These are phyloP conservation scores for Multifurca ochricompacta DNA, from an alignment of 768 basidiomycete genomes.

Conservation along the genomic window DNA sequence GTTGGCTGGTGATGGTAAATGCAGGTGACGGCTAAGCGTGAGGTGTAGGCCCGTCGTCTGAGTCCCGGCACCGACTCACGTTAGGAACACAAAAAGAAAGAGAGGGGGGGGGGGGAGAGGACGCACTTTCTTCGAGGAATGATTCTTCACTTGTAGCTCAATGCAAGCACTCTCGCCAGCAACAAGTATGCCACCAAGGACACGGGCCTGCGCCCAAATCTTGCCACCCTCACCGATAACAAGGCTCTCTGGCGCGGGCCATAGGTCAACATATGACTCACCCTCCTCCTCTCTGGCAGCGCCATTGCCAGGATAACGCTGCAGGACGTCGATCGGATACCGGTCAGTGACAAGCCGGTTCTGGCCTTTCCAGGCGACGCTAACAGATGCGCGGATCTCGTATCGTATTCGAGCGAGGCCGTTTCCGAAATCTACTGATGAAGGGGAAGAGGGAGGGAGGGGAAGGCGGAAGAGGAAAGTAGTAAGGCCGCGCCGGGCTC, in stretches of 20 bases:
- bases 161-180: slow-evolving; percentile 66
- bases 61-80: not conserved
- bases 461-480: slow-evolving; percentile 79
- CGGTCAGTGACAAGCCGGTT: slow-evolving; percentile 57
- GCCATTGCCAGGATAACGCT: slow-evolving; percentile 24
- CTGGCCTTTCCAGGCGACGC: slow-evolving; percentile 70
- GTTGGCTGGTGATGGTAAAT: slow-evolving; percentile 36
- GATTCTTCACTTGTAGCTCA: slow-evolving; percentile 75
- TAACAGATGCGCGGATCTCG: slow-evolving; percentile 64
- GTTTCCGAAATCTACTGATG: slow-evolving; percentile 62
- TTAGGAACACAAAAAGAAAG: not conserved
- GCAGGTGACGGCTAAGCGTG: slow-evolving; percentile 51
- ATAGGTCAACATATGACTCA: slow-evolving; percentile 14
- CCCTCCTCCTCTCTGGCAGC: slow-evolving; percentile 27
- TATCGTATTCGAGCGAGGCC: slow-evolving; percentile 65
- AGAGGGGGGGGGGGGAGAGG: not conserved
- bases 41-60: slow-evolving; percentile 65
- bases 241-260: slow-evolving; percentile 46
- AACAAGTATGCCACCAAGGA: slow-evolving; percentile 55
- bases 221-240: slow-evolving; percentile 72
- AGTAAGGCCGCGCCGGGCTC: slow-evolving; percentile 67
- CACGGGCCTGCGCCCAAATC: slow-evolving; percentile 63
- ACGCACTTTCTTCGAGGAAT: slow-evolving; percentile 68
- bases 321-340: slow-evolving; percentile 57
- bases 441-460: slow-evolving; percentile 56